Evolutionary conservation across 345 rosid species (phyloP).

Genomic region (Eucalyptus shirleyi): DNA sequence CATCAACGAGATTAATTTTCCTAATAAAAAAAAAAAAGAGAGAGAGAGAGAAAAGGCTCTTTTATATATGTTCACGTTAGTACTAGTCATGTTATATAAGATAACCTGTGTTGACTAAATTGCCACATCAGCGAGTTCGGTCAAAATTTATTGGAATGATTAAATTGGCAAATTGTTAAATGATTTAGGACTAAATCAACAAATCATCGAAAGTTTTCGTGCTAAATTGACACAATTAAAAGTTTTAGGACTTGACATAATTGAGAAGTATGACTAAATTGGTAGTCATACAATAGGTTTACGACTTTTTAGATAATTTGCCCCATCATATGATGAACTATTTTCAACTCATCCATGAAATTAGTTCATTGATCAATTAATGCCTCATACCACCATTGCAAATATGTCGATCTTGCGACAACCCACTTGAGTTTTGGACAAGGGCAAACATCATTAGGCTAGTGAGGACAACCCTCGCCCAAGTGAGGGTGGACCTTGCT

Average conservation of each 20-base stretch:
- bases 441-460: background rate
- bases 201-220: too few species aligned
- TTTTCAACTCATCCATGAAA: background rate
- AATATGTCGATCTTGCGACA: background rate
- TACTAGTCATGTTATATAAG: background rate
- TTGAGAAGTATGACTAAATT: background rate
- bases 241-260: background rate
- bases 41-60: background rate
- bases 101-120: accelerated
- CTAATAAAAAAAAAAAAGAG: background rate
- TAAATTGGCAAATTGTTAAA: too few species aligned
- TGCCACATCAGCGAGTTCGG: too few species aligned
- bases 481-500: background rate
- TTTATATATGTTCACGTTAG: background rate
- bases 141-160: background rate
- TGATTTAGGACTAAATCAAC: too few species aligned
- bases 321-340: background rate
- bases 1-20: background rate
- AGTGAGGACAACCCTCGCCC: background rate
- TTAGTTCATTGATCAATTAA: background rate
- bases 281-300: background rate
- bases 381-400: background rate
- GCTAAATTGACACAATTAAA: background rate
- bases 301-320: background rate
- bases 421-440: background rate